Conservation (phyloP, 805 yeast species). For the Candida quercuum region DNA sequence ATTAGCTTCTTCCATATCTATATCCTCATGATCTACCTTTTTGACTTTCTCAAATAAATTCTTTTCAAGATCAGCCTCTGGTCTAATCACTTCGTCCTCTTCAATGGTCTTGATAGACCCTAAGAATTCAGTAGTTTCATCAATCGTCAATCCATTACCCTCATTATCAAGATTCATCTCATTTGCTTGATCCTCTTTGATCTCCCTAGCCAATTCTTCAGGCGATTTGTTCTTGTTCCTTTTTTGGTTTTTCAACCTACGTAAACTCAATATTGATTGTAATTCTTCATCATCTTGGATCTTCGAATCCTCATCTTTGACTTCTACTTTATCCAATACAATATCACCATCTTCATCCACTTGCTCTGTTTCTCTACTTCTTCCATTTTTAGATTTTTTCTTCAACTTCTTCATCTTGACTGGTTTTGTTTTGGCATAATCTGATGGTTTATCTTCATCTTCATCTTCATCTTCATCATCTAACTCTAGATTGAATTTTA, state of each 20-base stretch:
- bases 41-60: background rate
- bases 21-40: too few species aligned
- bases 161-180: constrained; percentile 12
- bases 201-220: constrained; percentile 19
- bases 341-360: constrained; percentile 18
- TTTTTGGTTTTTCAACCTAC: constrained; percentile 12
- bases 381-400: constrained; percentile 13
- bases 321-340: constrained; percentile 21
- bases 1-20: too few species aligned
- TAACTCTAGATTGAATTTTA: constrained; percentile 8
- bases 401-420: constrained; percentile 27
- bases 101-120: constrained; percentile 16
- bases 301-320: constrained; percentile 20
- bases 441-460: constrained; percentile 7
- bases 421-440: constrained; percentile 23
- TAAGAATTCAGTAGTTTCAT: constrained; percentile 34
- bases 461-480: constrained; percentile 13
- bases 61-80: background rate
- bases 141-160: constrained; percentile 20
- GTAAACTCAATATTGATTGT: constrained; percentile 21
- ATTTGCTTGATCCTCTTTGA: constrained; percentile 12
- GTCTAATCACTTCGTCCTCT: constrained; percentile 1
- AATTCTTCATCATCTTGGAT: constrained; percentile 20
- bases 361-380: constrained; percentile 7
- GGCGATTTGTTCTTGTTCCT: constrained; percentile 14